A percentile compares a stretch with the other conserved stretches of the same genome.
These are phyloP conservation scores for Sugiyamaella pinicola DNA, from an alignment of 1,139 yeast genomes.

Conservation along the genomic window DNA sequence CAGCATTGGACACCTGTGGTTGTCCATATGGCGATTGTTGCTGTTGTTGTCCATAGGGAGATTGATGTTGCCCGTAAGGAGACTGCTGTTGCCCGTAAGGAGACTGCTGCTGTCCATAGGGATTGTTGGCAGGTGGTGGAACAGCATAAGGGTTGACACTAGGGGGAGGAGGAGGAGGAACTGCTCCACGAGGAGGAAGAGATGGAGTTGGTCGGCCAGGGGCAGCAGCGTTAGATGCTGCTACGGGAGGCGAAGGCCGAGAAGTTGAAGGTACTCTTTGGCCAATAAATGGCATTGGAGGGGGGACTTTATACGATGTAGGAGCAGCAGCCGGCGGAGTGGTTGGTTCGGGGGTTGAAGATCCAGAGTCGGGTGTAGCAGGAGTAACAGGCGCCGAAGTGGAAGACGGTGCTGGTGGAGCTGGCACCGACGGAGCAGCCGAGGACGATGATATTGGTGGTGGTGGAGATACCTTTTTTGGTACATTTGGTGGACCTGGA, in stretches of 20 bases:
- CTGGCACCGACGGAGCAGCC: slow-evolving; percentile 28
- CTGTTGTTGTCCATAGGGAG: slow-evolving; percentile 35
- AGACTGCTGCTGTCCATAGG: slow-evolving; percentile 33
- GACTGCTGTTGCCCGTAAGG: neutral
- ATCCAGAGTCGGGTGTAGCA: slow-evolving; percentile 9
- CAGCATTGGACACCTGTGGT: slow-evolving; percentile 41
- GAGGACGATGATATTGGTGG: slow-evolving; percentile 39
- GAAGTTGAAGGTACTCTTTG: slow-evolving; percentile 29
- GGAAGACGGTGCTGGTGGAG: slow-evolving; percentile 28
- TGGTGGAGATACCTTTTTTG: slow-evolving; percentile 39
- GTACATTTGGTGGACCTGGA: slow-evolving; percentile 32
- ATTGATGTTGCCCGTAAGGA: slow-evolving; percentile 25
- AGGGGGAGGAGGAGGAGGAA: slow-evolving; percentile 34
- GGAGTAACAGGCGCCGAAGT: slow-evolving; percentile 29
- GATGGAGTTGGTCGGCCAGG: slow-evolving; percentile 27
- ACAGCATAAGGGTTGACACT: neutral
- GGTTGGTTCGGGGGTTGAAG: slow-evolving; percentile 19
- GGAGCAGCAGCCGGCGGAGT: slow-evolving; percentile 48
- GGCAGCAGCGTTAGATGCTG: slow-evolving; percentile 32
- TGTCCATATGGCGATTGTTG: slow-evolving; percentile 38
- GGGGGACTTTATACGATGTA: slow-evolving; percentile 42
- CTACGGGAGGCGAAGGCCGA: slow-evolving; percentile 27
- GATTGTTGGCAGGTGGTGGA: neutral
- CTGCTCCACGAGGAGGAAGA: slow-evolving; percentile 27
- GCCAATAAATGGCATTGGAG: slow-evolving; percentile 41